Conservation (phyloP, 2,329 filamentous ascomycete genomes). For the Juglanconis oblonga region DNA sequence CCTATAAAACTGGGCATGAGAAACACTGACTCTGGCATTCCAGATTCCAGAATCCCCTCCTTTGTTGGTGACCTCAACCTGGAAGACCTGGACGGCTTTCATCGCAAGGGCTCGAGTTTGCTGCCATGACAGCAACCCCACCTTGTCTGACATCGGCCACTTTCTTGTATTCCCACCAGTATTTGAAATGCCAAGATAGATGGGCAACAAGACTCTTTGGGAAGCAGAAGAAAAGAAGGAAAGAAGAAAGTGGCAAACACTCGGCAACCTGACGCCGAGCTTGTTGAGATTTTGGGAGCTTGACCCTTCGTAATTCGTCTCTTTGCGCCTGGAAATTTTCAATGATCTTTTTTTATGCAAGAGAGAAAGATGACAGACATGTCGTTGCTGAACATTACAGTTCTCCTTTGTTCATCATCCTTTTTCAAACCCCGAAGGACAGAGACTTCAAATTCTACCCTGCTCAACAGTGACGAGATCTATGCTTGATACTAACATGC, state of each 20-base stretch:
- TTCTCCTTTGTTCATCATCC: too few relatives aligned
- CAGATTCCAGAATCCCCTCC: not conserved
- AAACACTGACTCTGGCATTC: not conserved
- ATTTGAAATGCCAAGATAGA: constrained; percentile 12
- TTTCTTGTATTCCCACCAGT: not conserved
- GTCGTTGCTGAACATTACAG: too few relatives aligned
- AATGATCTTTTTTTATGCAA: too few relatives aligned
- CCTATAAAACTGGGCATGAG: constrained; percentile 1
- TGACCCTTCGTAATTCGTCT: not conserved
- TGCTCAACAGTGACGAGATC: too few relatives aligned
- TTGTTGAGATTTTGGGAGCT: not conserved
- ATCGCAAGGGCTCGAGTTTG: constrained; percentile 9
- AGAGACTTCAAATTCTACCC: too few relatives aligned
- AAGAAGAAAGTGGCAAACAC: not conserved
- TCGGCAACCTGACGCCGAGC: not conserved
- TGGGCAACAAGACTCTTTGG: not conserved
- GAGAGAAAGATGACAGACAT: too few relatives aligned
- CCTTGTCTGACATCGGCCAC: not conserved
- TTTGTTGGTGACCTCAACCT: not conserved
- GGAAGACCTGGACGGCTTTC: not conserved
- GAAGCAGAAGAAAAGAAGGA: not conserved
- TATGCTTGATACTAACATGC: not conserved
- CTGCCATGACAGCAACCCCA: not conserved
- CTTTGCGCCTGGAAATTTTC: not conserved
- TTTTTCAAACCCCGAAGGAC: too few relatives aligned